Conservation (phyloP, 345 rosid species). For the Brassica rapa region DNA sequence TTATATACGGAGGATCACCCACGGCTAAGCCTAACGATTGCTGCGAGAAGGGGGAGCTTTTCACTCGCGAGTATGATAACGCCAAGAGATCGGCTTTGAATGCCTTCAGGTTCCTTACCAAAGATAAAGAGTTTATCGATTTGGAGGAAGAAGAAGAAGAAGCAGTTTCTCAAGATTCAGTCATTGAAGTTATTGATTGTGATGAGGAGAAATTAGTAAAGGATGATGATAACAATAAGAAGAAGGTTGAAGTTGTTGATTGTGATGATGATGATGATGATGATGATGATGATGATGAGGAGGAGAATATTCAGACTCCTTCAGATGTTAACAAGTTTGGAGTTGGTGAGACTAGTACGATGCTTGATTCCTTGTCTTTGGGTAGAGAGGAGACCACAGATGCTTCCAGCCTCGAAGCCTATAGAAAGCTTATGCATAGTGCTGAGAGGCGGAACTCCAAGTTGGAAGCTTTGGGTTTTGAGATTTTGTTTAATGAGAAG, state of each 20-base stretch:
- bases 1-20: constrained; percentile 48
- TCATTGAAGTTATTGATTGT: constrained; percentile 42
- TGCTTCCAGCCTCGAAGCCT: constrained; percentile 50
- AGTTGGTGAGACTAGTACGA: constrained; percentile 50
- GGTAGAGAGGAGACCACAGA: constrained; percentile 36
- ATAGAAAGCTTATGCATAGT: constrained; percentile 61
- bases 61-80: constrained; percentile 36
- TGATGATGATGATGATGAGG: not conserved
- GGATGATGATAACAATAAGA: constrained; percentile 28
- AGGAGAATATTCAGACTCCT: constrained; percentile 41
- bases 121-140: constrained; percentile 50
- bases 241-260: constrained; percentile 12
- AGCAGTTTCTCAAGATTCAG: constrained; percentile 56
- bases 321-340: constrained; percentile 41
- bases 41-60: constrained; percentile 24
- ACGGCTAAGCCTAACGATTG: constrained; percentile 26
- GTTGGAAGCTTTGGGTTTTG: constrained; percentile 53
- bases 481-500: constrained; percentile 61
- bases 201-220: constrained; percentile 19
- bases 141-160: constrained; percentile 47
- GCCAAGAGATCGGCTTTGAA: constrained; percentile 52
- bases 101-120: constrained; percentile 41
- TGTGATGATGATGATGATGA: not conserved
- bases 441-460: constrained; percentile 52
- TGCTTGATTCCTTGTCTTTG: constrained; percentile 50